Base-by-base conservation (phyloP, 2,329 filamentous ascomycete species). In the Phialophora verrucosa region DNA sequence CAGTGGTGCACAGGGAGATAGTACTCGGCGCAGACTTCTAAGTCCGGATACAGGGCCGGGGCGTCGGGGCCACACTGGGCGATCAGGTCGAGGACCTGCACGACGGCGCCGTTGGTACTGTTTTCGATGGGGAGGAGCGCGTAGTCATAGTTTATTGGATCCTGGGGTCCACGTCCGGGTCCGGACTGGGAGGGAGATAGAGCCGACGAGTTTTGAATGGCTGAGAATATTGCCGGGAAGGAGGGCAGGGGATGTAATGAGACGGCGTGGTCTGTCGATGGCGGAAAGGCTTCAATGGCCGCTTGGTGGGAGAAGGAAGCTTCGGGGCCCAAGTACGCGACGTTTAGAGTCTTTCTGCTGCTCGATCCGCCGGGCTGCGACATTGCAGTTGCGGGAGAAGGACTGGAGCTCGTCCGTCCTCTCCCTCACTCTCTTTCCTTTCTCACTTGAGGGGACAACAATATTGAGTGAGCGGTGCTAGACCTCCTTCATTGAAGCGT, bases 101-200 rank as follows among this genome's bases (percentile, higher is more conserved):
- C 88, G 58, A 99, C 95, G 62, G 90, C 90, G 74, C 95, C 95
- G 78, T 98, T 97, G 76, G 92, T 94, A 49, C 91, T 96, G 82
- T 99, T 99, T 77, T 98, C 94, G 78, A 97, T 93, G 6, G 95
- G 95, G 1, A 97, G 91, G 35, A 98, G 91, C 71, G 93, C 95
- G 64, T 89, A 89, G 60, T 85, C 79, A 87, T 87, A 53, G 2
- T 25, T 23, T 44, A 44, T 44, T 44, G 17, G 6, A 44, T 44
- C 17, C 38, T 20, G 17, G 6, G 38, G 17, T 42, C 14, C 12
- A 1, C 14, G 14, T 42, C 14, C 12, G 3, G 35, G 35, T 17
- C 8, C 35, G 4, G 14, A 14, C 14, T 17, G 12, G 12, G 35
- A 42, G 35, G 1, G 35, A 3, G 38, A 4, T 44, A 7, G 17